Base-by-base conservation (phyloP, 257 asterid genomes). In the Petunia axillaris region DNA sequence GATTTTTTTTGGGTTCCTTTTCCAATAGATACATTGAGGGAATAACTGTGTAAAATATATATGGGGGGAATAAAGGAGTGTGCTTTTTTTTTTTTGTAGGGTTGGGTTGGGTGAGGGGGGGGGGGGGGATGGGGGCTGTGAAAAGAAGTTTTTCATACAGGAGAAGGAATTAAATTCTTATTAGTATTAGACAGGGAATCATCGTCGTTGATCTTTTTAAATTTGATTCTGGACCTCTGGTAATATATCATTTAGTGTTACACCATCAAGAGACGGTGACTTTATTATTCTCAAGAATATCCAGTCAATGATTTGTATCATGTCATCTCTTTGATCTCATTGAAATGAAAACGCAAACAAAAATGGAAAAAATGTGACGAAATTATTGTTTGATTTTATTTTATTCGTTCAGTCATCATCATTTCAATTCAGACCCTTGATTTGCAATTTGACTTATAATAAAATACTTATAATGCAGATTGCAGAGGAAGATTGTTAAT, bases 81-180 rank as follows among this genome's bases (percentile, higher is more conserved):
- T 2, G 7, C 4, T 6, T 11, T 6, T 4, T 0, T 9, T 5
- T 14, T 7, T 40, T 2, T 0, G 53, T 8, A 8, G 53, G 0
- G 0, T 8, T 36, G 16, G 5, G 6, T 25, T 25, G 25, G 25
- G 25, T 25, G 25, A 0, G 25, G 25, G 25, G 25, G 25, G 25
- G 25, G 25, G 25, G 53, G 53, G 53, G 53, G 0, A 0, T 8
- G 53, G 16, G 5, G 6, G 7, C 2, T 0, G 25, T 2, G 46
- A 15, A 25, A 10, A 38, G 48, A 10, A 66, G 8, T 40, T 66
- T 66, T 66, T 40, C 53, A 48, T 71, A 71, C 50, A 50, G 4
- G 62, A 71, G 77, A 48, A 50, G 44, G 77, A 71, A 71, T 5
- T 71, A 50, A 48, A 71, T 71, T 71, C 77, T 71, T 10, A 46